These are phyloP conservation scores for Daedaleopsis sinensis DNA, from an alignment of 768 basidiomycete genomes.

Conservation along the genomic window DNA sequence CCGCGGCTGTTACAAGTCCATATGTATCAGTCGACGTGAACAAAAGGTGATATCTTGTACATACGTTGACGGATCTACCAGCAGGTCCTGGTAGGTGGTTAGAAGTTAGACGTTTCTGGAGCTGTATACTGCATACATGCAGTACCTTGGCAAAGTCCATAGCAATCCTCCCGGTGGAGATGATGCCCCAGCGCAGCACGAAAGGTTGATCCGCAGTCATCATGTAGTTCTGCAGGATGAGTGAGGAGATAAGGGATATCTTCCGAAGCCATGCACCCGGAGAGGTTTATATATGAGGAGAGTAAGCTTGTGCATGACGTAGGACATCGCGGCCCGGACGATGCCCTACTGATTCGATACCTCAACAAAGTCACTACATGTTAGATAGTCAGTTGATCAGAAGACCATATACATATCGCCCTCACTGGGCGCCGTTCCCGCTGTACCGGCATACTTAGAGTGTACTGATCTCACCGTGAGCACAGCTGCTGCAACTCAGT, in stretches of 20 bases:
- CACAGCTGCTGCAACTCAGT: no score
- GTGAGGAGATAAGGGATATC: neutral
- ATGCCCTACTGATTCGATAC: no score
- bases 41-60: constrained; percentile 15
- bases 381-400: no score
- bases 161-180: constrained; percentile 81
- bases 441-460: no score
- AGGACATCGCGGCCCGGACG: neutral
- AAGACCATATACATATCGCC: no score
- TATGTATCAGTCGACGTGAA: neutral
- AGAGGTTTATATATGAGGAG: no score
- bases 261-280: neutral
- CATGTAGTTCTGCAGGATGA: neutral
- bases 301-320: neutral
- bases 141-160: constrained; percentile 64
- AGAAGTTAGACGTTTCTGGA: neutral
- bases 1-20: constrained; percentile 49
- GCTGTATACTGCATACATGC: no score
- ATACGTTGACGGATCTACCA: constrained; percentile 76
- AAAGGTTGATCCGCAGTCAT: constrained; percentile 37
- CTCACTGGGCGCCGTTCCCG: no score
- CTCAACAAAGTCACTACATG: no score
- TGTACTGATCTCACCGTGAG: no score
- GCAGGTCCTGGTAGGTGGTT: constrained; percentile 55
- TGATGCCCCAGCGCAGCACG: constrained; percentile 80